These are phyloP conservation scores for Tympanopsis confertula DNA, from an alignment of 2,329 filamentous ascomycete genomes.

Conservation along the genomic window DNA sequence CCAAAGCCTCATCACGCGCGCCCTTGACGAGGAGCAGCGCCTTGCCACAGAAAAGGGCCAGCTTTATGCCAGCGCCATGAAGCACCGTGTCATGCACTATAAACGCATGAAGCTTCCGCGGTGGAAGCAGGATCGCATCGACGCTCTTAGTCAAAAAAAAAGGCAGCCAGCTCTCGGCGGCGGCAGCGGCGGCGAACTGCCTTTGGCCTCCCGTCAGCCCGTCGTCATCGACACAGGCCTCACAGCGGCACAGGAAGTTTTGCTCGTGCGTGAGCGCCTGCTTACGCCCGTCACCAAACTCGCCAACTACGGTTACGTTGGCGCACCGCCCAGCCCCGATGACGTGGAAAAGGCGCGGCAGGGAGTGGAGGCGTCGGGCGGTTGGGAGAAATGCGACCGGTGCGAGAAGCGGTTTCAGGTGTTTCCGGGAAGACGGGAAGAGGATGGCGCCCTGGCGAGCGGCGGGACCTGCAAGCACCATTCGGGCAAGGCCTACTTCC, in stretches of 20 bases:
- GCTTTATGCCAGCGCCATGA: conserved; percentile 76
- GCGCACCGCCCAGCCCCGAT: conserved; percentile 47
- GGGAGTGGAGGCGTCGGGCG: conserved; percentile 54
- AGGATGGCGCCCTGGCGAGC: conserved; percentile 64
- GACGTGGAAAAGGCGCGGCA: conserved; percentile 60
- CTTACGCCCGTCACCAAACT: conserved; percentile 53
- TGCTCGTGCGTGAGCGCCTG: conserved; percentile 45
- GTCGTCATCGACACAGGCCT: conserved; percentile 60
- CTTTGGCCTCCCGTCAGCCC: conserved; percentile 23
- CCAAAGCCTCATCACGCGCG: conserved; percentile 56
- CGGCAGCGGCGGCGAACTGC: conserved; percentile 16
- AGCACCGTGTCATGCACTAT: conserved; percentile 64
- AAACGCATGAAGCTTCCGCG: conserved; percentile 63
- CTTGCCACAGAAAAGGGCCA: conserved; percentile 52
- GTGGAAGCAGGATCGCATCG: conserved; percentile 54
- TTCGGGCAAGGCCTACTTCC: conserved; percentile 58
- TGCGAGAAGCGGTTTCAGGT: conserved; percentile 81
- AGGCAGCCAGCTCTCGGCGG: conserved; percentile 17
- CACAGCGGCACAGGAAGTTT: conserved; percentile 53
- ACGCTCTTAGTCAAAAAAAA: too few relatives aligned
- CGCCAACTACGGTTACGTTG: conserved; percentile 65
- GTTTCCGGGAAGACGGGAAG: conserved; percentile 70
- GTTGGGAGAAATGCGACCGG: conserved; percentile 82
- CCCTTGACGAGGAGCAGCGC: conserved; percentile 69
- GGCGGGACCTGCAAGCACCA: conserved; percentile 75